Percentiles rank a stretch among this genome's conserved stretches.
These are phyloP conservation scores for Amaranthus hypochondriacus DNA, from an alignment of 148 eudicot species.

Conservation along the genomic window DNA sequence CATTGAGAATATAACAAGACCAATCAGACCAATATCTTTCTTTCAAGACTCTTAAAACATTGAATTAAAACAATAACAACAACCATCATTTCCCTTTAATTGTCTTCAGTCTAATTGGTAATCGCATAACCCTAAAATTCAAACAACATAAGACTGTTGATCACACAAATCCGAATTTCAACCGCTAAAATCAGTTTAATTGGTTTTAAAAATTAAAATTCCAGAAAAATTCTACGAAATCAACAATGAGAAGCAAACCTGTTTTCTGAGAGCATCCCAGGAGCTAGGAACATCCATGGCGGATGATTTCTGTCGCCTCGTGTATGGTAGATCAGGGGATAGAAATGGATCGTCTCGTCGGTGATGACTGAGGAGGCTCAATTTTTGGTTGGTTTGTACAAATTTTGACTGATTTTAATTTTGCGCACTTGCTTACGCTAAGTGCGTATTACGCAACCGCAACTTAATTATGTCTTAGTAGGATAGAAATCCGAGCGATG, in stretches of 20 bases:
- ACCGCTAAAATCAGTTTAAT: not conserved
- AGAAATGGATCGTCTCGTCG: constrained; percentile 14
- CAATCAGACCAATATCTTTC: too few relatives aligned
- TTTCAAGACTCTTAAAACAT: too few relatives aligned
- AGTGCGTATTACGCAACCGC: constrained; percentile 15
- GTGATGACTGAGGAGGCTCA: not conserved
- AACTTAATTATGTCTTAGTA: too few relatives aligned
- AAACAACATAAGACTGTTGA: too few relatives aligned
- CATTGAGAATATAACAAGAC: too few relatives aligned
- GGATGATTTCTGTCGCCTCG: not conserved
- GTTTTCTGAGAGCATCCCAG: constrained; percentile 81
- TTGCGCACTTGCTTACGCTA: constrained; percentile 11
- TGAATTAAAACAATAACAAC: too few relatives aligned
- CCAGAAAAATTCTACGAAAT: not conserved
- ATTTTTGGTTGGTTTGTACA: too few relatives aligned
- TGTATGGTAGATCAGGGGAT: constrained; percentile 12
- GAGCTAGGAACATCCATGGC: constrained; percentile 68
- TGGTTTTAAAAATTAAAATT: not conserved
- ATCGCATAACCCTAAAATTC: too few relatives aligned
- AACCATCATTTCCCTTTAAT: too few relatives aligned
- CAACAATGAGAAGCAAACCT: constrained; percentile 35
- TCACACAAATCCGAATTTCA: not conserved
- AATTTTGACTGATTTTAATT: not conserved
- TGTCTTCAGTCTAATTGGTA: too few relatives aligned
- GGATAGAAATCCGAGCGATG: too few relatives aligned